Base-by-base conservation (phyloP, 2,329 filamentous ascomycete genomes). In the Apiospora arundinis region DNA sequence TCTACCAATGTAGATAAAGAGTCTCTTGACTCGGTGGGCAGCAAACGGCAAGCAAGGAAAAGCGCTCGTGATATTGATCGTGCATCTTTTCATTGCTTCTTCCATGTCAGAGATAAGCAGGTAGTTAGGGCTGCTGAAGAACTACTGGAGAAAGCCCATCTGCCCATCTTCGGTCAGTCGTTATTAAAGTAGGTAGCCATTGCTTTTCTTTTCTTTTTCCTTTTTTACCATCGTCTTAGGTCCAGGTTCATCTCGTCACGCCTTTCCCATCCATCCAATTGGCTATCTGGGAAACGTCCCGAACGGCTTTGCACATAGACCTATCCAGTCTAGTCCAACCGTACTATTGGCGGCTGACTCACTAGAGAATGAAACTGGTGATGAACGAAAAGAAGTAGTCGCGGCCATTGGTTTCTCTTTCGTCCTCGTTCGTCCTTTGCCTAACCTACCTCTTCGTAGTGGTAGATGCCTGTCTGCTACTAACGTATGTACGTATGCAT, bases 211-310 rank as follows among this genome's bases (percentile, higher is more conserved):
- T 18, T 21, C n/a, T 32, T 6, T 6, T 32, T 32, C 6, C 32
- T 32, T 32, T 32, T 32, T 6, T 32, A 32, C 32, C 52, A 12
- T 16, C 28, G 18, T 60, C 28, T 37, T n/a, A 60, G 28, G 52
- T 28, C 49, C 12, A 52, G 49, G 49, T 11, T 52, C 12, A 52
- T 32, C 40, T 42, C 23, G 52, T 37, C 52, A 37, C 28, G 28
- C 18, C 28, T 37, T 60, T 37, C 52, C 52, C 52, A 11, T 60
- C 16, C 52, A 60, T 28, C 28, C 52, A 21, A 60, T 60, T 60
- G 52, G 52, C 52, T 18, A 60, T 60, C 52, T 60, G 52, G 52
- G 52, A 37, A 60, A 60, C 28, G 52, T 60, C 52, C 6, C 28
- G 28, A 60, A 60, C 52, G 8, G 25, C 48, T 25, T 25, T 23